Evolutionary conservation across 2,329 filamentous ascomycete species (phyloP).

Genomic region (Domatiomyces catenatus): DNA sequence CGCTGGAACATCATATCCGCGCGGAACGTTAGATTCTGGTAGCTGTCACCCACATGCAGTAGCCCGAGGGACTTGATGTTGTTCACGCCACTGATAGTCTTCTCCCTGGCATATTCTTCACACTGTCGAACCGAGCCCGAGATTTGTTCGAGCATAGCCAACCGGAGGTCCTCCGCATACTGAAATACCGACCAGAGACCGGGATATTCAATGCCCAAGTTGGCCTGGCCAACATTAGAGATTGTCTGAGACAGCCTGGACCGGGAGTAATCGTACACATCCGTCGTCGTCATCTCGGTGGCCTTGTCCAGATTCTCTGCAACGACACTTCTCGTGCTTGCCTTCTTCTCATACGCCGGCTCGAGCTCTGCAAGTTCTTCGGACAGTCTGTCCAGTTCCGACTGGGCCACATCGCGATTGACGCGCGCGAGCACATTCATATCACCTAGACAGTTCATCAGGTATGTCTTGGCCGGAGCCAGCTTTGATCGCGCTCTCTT

Average conservation of each 20-base stretch:
- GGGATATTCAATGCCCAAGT: slow-evolving; percentile 73
- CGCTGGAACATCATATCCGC: slow-evolving; percentile 89
- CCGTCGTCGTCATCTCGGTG: slow-evolving; percentile 71
- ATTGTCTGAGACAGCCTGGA: slow-evolving; percentile 63
- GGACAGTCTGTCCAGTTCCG: slow-evolving; percentile 69
- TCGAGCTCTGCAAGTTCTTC: slow-evolving; percentile 69
- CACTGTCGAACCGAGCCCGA: slow-evolving; percentile 61
- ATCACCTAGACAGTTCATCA: slow-evolving; percentile 83
- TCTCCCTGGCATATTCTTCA: slow-evolving; percentile 69
- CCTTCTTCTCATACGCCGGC: slow-evolving; percentile 69
- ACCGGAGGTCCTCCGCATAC: slow-evolving; percentile 84
- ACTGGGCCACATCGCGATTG: slow-evolving; percentile 72
- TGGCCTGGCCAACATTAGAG: slow-evolving; percentile 54
- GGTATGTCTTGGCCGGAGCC: slow-evolving; percentile 86
- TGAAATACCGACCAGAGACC: slow-evolving; percentile 73
- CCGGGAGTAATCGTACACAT: slow-evolving; percentile 74
- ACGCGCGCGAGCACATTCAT: slow-evolving; percentile 67
- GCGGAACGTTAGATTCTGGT: slow-evolving; percentile 71
- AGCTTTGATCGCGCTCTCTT: slow-evolving; percentile 91
- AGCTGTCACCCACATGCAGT: slow-evolving; percentile 74
- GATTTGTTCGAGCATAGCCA: slow-evolving; percentile 81
- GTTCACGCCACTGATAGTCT: slow-evolving; percentile 66
- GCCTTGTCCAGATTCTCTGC: slow-evolving; percentile 65
- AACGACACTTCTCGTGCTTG: slow-evolving; percentile 63
- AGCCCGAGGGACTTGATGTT: slow-evolving; percentile 79